Conservation (phyloP, 257 asterid genomes). For the Jasminum sambac region DNA sequence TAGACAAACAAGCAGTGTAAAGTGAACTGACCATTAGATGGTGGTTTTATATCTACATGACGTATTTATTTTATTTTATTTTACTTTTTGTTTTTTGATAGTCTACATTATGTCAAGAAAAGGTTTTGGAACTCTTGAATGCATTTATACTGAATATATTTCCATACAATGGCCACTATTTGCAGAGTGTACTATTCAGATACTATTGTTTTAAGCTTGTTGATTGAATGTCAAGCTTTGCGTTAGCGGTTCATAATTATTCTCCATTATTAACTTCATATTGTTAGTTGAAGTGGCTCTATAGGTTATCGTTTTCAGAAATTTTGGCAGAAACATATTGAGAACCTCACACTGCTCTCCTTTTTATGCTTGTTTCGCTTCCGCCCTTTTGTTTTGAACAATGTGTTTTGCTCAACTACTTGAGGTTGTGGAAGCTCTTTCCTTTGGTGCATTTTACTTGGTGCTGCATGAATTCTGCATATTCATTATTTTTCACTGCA, state of each 20-base stretch:
- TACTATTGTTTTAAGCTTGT: background rate
- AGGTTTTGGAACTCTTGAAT: conserved; percentile 5
- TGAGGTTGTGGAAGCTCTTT: conserved; percentile 1
- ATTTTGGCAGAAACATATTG: background rate
- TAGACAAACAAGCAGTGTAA: conserved; percentile 14
- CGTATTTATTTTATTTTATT: background rate
- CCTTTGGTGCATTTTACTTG: conserved; percentile 6
- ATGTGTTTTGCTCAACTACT: background rate
- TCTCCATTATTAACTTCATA: background rate
- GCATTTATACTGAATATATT: background rate
- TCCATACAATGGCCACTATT: background rate
- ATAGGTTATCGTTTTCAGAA: background rate
- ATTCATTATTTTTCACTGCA: conserved; percentile 15
- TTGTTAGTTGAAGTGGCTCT: background rate
- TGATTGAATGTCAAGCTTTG: background rate
- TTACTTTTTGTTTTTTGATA: background rate
- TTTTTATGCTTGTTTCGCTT: background rate
- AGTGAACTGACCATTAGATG: conserved; percentile 15
- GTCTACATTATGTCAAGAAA: background rate
- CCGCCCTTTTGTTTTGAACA: background rate
- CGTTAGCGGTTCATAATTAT: background rate
- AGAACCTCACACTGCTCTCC: background rate
- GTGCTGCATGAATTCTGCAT: conserved; percentile 16
- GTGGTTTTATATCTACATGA: background rate
- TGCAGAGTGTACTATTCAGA: conserved; percentile 6